phyloP scores from a whole-genome alignment of 2,329 filamentous ascomycete genomes.

The Colletotrichum sp. region DNA sequence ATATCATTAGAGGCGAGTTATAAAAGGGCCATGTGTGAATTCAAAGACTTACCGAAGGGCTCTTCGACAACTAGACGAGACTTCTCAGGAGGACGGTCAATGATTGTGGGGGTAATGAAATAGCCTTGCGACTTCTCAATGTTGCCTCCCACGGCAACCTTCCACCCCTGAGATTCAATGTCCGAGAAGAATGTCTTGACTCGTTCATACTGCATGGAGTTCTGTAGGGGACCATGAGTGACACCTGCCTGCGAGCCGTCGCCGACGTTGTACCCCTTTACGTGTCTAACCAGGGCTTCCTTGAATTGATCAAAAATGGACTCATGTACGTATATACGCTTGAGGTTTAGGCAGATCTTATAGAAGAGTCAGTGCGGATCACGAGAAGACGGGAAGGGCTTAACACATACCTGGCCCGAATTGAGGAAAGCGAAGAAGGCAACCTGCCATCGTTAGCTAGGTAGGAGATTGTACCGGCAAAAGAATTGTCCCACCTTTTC shows the following conservation, averaged over 20 bases:
- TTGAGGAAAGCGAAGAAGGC: not conserved
- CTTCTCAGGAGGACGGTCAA: not conserved
- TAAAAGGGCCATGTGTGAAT: not conserved
- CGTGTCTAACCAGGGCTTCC: conserved; percentile 24
- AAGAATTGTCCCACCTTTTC: not conserved
- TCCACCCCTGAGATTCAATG: conserved; percentile 12
- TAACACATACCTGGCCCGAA: not conserved
- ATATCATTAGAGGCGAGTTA: not conserved
- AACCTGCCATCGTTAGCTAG: not conserved
- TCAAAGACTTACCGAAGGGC: not conserved
- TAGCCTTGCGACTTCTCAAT: not conserved
- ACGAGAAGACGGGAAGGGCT: not conserved
- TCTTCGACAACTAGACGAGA: not conserved
- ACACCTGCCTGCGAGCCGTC: not conserved
- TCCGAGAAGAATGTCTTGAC: conserved; percentile 10
- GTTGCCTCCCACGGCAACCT: conserved; percentile 4
- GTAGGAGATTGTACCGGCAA: not conserved
- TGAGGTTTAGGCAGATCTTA: conserved; percentile 5
- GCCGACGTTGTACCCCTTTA: not conserved
- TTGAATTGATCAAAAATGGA: conserved; percentile 2
- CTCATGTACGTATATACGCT: conserved; percentile 28
- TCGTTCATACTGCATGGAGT: conserved; percentile 61
- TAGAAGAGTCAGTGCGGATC: fast-evolving
- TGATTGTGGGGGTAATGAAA: not conserved
- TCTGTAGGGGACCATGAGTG: conserved; percentile 56